Evolutionary conservation across 2,329 filamentous ascomycete species (phyloP), one percentile per base, ranked within the genome.

Genomic region (Nothophaeocryptopus gaeumannii): DNA sequence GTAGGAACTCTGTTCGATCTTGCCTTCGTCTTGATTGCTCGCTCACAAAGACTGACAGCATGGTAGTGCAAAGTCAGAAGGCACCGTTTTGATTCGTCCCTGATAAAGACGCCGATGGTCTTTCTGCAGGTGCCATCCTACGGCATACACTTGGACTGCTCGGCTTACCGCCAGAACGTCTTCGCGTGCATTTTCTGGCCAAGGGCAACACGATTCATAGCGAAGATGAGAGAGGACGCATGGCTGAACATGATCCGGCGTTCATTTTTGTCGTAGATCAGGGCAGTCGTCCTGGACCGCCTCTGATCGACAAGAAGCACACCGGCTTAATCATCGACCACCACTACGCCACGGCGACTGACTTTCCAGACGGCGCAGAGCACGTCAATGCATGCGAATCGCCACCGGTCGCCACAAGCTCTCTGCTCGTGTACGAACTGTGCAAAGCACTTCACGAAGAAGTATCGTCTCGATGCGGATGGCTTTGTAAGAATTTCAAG

Each of bases 91-190:
- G 13, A 81, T 88, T 11, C n/a, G 74, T 86, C 0, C 84, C 84
- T 0, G 84, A 87, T 62, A 86, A 86, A 60, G 83, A 86, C 58
- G 82, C 82, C 2, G 84, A 87, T 64, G 84, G 84, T 0, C 70
- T 88, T 2, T 78, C 78, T 2, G 80, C 83, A 2, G 84, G 84
- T 0, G 78, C 78, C 1, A 86, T 86, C 29, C 63, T 87, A 2
- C 72, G 80, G 47, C 78, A 77, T 47, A 85, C 82, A 0, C 70
- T 87, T 3, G 65, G 77, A 1, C 67, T 79, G 1, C 76, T 87
- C 0, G 83, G 83, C 2, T 72, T 86, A 0, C 65, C 76, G 8
- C 56, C 72, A 7, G 65, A 72, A 5, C 67, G 78, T 1, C 81
- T 86, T 47, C 72, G 77, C 3, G 75, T 79, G 0, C 81, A 86